A percentile compares a stretch with the other conserved stretches of the same genome.
Conservation (phyloP, 192 early-diverging fungal genomes). For the Coemansia sp. region DNA sequence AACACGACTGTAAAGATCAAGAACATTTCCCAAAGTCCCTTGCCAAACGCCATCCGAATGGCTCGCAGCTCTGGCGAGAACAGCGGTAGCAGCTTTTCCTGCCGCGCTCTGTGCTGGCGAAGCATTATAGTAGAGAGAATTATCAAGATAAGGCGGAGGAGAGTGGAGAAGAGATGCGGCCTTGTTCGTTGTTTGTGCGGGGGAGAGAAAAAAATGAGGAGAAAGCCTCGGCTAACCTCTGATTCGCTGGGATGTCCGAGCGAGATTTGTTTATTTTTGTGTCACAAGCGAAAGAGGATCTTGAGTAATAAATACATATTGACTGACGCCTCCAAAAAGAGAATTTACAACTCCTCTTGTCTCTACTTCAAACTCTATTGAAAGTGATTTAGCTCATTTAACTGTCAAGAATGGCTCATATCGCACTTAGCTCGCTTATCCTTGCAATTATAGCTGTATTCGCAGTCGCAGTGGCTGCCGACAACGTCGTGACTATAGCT, state of each 20-base stretch:
- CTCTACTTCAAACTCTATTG: too few species aligned
- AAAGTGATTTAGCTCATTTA: neutral
- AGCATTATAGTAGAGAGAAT: constrained; percentile 5
- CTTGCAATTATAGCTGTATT: neutral
- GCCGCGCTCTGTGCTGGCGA: constrained; percentile 34
- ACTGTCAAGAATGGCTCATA: neutral
- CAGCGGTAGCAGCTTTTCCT: constrained; percentile 43
- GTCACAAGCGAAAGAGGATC: too few species aligned
- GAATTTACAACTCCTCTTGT: too few species aligned
- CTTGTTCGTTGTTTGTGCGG: neutral
- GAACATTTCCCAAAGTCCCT: constrained; percentile 41
- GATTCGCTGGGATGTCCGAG: neutral
- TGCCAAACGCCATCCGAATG: constrained; percentile 47
- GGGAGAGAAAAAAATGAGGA: neutral
- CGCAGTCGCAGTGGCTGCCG: neutral
- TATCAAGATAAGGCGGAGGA: neutral
- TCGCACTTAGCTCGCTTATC: neutral
- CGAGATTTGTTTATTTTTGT: neutral
- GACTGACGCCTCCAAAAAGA: too few species aligned
- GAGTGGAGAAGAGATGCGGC: neutral
- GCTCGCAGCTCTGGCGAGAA: constrained; percentile 52
- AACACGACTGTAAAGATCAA: constrained; percentile 44
- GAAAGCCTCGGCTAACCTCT: neutral
- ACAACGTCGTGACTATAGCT: neutral
- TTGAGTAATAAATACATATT: too few species aligned